Conservation (phyloP, 768 basidiomycete species). For the Tulasnella sp. region DNA sequence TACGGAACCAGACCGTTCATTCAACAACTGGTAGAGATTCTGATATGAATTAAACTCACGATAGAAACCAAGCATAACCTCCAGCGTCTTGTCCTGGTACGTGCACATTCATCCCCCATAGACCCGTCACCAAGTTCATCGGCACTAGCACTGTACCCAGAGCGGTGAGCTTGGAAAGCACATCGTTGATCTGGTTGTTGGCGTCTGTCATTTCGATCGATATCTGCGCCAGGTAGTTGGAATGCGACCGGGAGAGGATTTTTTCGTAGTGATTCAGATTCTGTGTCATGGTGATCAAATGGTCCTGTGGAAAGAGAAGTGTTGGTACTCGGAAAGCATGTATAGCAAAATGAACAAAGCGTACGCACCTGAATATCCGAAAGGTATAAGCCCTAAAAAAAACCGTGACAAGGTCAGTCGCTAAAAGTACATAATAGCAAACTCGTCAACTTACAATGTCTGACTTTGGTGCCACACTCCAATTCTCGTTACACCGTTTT, state of each 20-base stretch:
- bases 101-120: conserved; percentile 99
- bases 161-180: conserved; percentile 91
- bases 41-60: not conserved
- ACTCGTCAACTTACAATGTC: conserved; percentile 62
- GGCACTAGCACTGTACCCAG: conserved; percentile 95
- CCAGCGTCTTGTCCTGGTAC: conserved; percentile 72
- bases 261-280: conserved; percentile 99
- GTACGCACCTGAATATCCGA: conserved; percentile 75
- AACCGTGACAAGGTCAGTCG: not conserved
- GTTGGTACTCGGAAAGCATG: not conserved
- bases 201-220: conserved; percentile 99
- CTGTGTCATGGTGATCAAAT: conserved; percentile 99
- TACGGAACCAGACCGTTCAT: conserved; percentile 22
- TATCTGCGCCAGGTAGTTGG: conserved; percentile 98
- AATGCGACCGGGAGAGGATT: conserved; percentile 95
- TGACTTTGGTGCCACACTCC: conserved; percentile 94
- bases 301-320: conserved; percentile 44
- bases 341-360: not conserved
- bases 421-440: not conserved
- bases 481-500: conserved; percentile 96
- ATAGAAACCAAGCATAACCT: conserved; percentile 27
- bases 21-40: not conserved
- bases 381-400: conserved; percentile 71
- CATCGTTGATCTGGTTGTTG: conserved; percentile 99
- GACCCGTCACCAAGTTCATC: conserved; percentile 92